phyloP scores from a whole-genome alignment of 257 asterid genomes.

The Solanum lignicaule region DNA sequence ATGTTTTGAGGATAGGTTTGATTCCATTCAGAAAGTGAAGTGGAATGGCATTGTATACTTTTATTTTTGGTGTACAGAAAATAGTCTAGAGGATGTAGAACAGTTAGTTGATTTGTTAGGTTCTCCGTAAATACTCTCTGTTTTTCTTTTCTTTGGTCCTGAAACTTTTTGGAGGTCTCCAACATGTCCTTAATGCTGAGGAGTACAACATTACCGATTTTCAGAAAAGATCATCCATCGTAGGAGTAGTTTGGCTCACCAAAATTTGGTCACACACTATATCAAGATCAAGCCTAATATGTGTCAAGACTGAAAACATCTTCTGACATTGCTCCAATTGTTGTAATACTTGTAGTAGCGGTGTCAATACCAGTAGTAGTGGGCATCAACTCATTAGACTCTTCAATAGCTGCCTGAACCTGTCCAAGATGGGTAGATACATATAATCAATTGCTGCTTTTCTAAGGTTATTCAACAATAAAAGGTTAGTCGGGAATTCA shows the following conservation, averaged over 20 bases:
- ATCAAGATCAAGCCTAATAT: not conserved
- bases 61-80: not conserved
- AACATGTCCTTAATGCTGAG: not conserved
- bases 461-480: not conserved
- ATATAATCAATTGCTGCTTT: not conserved
- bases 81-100: not conserved
- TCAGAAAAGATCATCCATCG: not conserved
- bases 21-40: not conserved
- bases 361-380: not conserved
- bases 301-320: not conserved
- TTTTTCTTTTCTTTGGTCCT: not conserved
- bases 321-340: not conserved
- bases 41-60: not conserved
- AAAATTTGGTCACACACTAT: not conserved
- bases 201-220: not conserved
- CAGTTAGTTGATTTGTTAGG: not conserved
- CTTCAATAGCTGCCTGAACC: not conserved
- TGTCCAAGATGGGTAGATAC: not conserved
- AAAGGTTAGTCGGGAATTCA: not conserved
- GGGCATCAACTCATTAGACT: not conserved
- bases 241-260: not conserved
- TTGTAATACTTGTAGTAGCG: not conserved
- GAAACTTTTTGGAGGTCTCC: not conserved
- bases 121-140: not conserved
- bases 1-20: not conserved